Conservation (phyloP, 805 yeast species). For the Yarrowia osloensis region DNA sequence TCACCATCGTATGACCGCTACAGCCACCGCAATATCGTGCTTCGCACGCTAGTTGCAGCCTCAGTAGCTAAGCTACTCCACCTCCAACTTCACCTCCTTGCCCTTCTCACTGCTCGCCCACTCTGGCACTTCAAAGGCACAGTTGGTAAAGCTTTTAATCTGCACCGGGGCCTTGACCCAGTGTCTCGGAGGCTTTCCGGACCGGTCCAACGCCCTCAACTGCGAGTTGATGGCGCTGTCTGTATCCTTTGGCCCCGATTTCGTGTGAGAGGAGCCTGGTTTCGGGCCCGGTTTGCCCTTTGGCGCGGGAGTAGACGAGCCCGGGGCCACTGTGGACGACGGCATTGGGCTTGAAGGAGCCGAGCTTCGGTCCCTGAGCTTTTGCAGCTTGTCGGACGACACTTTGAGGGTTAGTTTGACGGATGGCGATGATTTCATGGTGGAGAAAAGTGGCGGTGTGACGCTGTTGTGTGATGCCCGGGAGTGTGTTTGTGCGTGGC, state of each 20-base stretch:
- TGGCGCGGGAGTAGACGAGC: slow-evolving; percentile 28
- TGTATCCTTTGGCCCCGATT: slow-evolving; percentile 37
- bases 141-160: slow-evolving; percentile 52
- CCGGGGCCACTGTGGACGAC: not conserved
- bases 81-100: slow-evolving; percentile 38
- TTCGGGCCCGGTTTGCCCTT: slow-evolving; percentile 30
- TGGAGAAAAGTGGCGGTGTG: not conserved
- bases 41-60: too few relatives aligned
- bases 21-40: too few relatives aligned
- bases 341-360: slow-evolving; percentile 26
- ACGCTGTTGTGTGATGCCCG: not conserved
- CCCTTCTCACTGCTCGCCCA: slow-evolving; percentile 41
- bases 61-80: not conserved
- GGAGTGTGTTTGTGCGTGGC: too few relatives aligned
- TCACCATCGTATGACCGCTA: too few relatives aligned
- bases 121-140: slow-evolving; percentile 42
- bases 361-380: slow-evolving; percentile 30
- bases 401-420: slow-evolving; percentile 32
- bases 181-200: slow-evolving; percentile 48
- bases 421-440: not conserved
- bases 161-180: slow-evolving; percentile 49
- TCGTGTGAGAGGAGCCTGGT: slow-evolving; percentile 28
- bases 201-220: slow-evolving; percentile 47
- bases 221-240: slow-evolving; percentile 42
- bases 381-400: slow-evolving; percentile 33